These are phyloP conservation scores for Pyrenophora tritici-repentis DNA, from an alignment of 2,329 filamentous ascomycete genomes.

Conservation along the genomic window DNA sequence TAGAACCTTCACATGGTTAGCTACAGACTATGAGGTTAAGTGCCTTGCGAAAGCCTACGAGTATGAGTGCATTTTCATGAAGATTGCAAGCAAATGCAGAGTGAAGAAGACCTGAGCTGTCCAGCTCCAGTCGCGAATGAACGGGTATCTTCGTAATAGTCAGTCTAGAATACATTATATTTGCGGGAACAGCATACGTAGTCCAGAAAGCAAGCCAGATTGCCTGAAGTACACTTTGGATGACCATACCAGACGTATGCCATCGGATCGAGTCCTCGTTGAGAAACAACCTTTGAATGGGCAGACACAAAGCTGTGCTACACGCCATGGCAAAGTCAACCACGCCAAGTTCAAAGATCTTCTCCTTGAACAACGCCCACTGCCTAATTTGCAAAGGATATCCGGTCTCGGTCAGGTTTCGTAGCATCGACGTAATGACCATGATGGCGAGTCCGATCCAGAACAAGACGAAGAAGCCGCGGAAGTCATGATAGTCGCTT, in stretches of 20 bases:
- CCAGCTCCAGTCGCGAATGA: conserved; percentile 90
- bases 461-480: conserved; percentile 97
- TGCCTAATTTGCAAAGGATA: conserved; percentile 83
- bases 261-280: conserved; percentile 67
- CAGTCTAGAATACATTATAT: conserved; percentile 3
- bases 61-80: conserved; percentile 99
- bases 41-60: conserved; percentile 50
- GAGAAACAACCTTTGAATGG: conserved; percentile 72
- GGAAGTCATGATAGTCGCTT: conserved; percentile 91
- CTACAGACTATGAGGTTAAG: background rate
- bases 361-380: conserved; percentile 85
- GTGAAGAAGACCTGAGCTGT: conserved; percentile 95
- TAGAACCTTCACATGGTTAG: conserved; percentile 68
- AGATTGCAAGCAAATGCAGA: conserved; percentile 83
- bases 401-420: conserved; percentile 93
- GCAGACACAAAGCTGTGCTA: conserved; percentile 72
- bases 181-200: conserved; percentile 50
- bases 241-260: conserved; percentile 74
- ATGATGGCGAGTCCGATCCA: conserved; percentile 98
- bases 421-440: conserved; percentile 90
- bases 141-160: conserved; percentile 65
- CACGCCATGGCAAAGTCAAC: conserved; percentile 85
- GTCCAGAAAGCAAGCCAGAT: conserved; percentile 85
- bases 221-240: conserved; percentile 83
- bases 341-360: conserved; percentile 83